Evolutionary conservation across 805 yeast species (phyloP), one percentile per base, ranked within the genome.

Genomic region (Barnettozyma botsteinii): DNA sequence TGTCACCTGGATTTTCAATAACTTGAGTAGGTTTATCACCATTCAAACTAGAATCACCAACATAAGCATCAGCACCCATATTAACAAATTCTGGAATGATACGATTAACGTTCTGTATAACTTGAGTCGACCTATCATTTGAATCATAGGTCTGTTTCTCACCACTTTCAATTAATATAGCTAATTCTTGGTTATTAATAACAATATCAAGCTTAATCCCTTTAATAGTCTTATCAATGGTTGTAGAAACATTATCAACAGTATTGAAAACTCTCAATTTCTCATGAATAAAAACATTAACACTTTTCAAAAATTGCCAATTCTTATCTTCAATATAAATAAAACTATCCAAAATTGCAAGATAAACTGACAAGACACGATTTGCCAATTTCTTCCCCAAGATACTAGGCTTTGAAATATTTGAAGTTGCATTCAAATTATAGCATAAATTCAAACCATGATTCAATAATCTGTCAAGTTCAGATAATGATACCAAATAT

Each of bases 361-460:
- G 10, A 24, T 33, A 33, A n/a, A 33, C 28, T 12, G 12, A 14
- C 25, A 15, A 11, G 8, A 38, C 30, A 18, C 41, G 22, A n/a
- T 23, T 11, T 7, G 24, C 12, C 8, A 33, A 20, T 15, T n/a
- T 14, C 7, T 20, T 19, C 7, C 22, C 35, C 12, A 20, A 6
- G 7, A 31, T 7, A 14, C 11, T 14, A 24, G 27, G 28, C 13
- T 11, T 10, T 17, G 30, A 13, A 10, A 10, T 18, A 19, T 31
- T 7, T 2, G 14, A 28, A 23, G 29, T 19, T 15, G 15, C 26
- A 17, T 20, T 40, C 12, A 40, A 14, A 11, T 33, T 40, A 26
- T 27, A 17, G 12, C 43, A 40, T 13, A 40, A 20, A 10, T 31
- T 35, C n/a, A 40, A 31, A 0, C 43, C 43, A 35, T 40, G 43